Conservation (phyloP, 306 rosid genomes). For the apple (Malus domestica) region DNA sequence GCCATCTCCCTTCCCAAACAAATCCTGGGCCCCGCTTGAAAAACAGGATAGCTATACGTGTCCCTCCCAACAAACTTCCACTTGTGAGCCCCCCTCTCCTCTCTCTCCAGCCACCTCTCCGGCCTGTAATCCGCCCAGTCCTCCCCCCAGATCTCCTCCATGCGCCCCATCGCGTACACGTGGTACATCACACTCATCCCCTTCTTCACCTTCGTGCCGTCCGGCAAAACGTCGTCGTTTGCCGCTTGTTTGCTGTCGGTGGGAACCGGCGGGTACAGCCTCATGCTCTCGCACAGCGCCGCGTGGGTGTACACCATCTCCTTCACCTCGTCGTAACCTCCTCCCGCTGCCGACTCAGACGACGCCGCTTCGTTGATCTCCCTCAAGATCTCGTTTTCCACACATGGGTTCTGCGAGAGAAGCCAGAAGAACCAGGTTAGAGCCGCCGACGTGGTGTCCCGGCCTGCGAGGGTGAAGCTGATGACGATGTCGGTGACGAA, state of each 20-base stretch:
- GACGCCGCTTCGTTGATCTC: background rate
- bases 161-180: background rate
- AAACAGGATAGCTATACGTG: slow-evolving; percentile 48
- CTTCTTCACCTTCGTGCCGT: background rate
- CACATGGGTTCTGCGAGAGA: background rate
- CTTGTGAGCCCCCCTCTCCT: background rate
- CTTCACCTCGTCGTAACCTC: slow-evolving; percentile 1
- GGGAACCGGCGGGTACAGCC: background rate
- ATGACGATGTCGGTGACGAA: background rate
- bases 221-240: background rate
- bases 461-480: background rate
- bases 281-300: background rate
- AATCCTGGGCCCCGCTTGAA: slow-evolving; percentile 76
- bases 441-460: background rate
- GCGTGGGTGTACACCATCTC: background rate
- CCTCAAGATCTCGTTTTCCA: background rate
- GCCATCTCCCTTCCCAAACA: slow-evolving; percentile 84
- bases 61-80: slow-evolving; percentile 55
- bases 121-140: slow-evolving; percentile 59
- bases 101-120: slow-evolving; percentile 53
- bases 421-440: background rate
- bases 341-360: background rate
- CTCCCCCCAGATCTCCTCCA: slow-evolving; percentile 41
- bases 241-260: background rate
- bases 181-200: background rate